Evolutionary conservation across 2,329 filamentous ascomycete species (phyloP).

Genomic region (Teratosphaeria viscida): DNA sequence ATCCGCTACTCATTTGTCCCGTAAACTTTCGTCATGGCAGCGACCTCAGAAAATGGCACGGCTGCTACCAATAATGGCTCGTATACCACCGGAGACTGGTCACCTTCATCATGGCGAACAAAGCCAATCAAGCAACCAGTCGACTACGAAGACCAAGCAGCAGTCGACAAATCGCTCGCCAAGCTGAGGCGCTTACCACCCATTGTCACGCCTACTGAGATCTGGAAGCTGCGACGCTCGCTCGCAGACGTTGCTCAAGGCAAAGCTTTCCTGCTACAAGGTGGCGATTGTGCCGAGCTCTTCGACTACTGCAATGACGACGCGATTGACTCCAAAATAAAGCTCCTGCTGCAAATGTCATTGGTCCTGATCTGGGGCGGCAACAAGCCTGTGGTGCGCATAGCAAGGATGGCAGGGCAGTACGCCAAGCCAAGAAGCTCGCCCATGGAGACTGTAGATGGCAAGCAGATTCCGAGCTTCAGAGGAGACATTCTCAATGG

Average conservation of each 20-base stretch:
- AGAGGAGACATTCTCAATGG: constrained; percentile 94
- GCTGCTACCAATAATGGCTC: background rate
- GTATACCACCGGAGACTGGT: constrained; percentile 33
- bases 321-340: constrained; percentile 92
- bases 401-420: constrained; percentile 93
- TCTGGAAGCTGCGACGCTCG: constrained; percentile 65
- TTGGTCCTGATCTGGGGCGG: constrained; percentile 85
- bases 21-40: background rate
- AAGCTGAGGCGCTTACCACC: constrained; percentile 64
- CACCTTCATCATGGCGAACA: constrained; percentile 59
- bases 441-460: constrained; percentile 71
- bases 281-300: constrained; percentile 91
- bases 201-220: constrained; percentile 70
- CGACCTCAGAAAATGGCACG: background rate
- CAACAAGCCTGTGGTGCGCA: constrained; percentile 75
- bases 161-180: constrained; percentile 48
- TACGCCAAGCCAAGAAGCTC: constrained; percentile 93
- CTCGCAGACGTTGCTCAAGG: constrained; percentile 80
- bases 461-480: constrained; percentile 77
- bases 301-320: constrained; percentile 91
- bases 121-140: constrained; percentile 73
- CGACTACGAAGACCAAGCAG: constrained; percentile 52
- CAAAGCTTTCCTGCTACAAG: constrained; percentile 87
- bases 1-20: background rate
- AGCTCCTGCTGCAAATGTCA: constrained; percentile 93